These are phyloP conservation scores for Encephalitozoon romaleae DNA, from an alignment of 371 early-diverging fungal species.

Conservation along the genomic window DNA sequence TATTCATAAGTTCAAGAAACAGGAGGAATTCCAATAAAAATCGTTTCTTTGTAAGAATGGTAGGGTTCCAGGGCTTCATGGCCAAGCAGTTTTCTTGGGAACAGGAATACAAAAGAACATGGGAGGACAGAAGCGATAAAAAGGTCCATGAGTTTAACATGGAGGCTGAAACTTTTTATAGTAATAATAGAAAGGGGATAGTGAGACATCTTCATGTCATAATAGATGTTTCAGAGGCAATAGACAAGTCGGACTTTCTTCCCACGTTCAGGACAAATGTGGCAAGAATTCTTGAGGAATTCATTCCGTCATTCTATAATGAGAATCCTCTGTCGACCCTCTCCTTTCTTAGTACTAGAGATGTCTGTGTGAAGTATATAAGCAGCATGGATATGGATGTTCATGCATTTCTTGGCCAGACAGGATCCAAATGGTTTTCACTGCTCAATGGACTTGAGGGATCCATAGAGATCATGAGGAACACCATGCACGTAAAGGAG, in stretches of 20 bases:
- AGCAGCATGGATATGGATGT: neutral
- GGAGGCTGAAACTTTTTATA: neutral
- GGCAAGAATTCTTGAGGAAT: constrained; percentile 1
- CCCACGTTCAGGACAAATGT: constrained; percentile 36
- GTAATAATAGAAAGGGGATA: constrained; percentile 31
- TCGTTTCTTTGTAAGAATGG: neutral
- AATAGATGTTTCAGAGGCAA: constrained; percentile 41
- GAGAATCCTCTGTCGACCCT: constrained; percentile 49
- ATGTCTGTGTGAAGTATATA: constrained; percentile 16
- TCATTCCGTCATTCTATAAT: constrained; percentile 16
- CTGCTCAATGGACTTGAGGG: constrained; percentile 35
- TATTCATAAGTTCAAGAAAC: neutral
- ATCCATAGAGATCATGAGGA: constrained; percentile 19
- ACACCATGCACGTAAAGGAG: constrained; percentile 33
- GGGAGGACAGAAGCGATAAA: constrained; percentile 30
- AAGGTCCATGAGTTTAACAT: constrained; percentile 2
- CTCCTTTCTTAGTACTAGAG: constrained; percentile 21
- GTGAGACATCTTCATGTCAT: constrained; percentile 39
- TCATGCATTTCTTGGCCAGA: constrained; percentile 19
- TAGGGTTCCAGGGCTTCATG: constrained; percentile 5
- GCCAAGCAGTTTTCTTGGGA: constrained; percentile 51
- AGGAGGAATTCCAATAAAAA: neutral
- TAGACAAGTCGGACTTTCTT: constrained; percentile 48
- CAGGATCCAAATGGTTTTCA: constrained; percentile 45
- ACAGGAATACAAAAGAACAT: constrained; percentile 51